Conservation (phyloP, 192 early-diverging fungal genomes). For the Coemansia sp. region DNA sequence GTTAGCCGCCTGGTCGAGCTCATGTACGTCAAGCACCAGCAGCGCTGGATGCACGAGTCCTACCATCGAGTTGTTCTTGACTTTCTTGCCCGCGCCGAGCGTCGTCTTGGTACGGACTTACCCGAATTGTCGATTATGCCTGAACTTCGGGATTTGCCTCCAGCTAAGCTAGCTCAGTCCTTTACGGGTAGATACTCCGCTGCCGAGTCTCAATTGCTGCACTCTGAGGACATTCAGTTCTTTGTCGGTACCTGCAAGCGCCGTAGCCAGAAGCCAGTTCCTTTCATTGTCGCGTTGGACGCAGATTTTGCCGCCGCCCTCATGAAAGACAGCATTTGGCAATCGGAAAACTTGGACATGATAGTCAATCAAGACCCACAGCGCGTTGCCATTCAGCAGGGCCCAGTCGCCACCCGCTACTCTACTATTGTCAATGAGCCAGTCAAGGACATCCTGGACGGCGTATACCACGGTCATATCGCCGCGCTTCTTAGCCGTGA, state of each 20-base stretch:
- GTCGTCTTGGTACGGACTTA: constrained; percentile 63
- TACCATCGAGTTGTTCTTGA: constrained; percentile 73
- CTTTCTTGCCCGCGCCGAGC: constrained; percentile 80
- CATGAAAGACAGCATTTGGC: constrained; percentile 90
- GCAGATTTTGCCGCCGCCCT: constrained; percentile 88
- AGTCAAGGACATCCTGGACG: constrained; percentile 84
- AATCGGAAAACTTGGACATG: constrained; percentile 82
- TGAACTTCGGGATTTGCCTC: not conserved
- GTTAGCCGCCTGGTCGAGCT: constrained; percentile 78
- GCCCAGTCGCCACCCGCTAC: constrained; percentile 79
- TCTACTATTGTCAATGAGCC: constrained; percentile 77
- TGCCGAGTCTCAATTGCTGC: constrained; percentile 7
- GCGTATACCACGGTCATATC: constrained; percentile 81
- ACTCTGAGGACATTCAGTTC: constrained; percentile 36
- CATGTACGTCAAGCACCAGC: constrained; percentile 70
- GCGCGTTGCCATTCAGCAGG: constrained; percentile 85
- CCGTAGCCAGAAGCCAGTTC: constrained; percentile 81
- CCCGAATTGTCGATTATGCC: not conserved
- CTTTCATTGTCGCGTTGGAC: constrained; percentile 86
- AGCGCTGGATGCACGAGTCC: constrained; percentile 78
- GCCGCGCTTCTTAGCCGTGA: constrained; percentile 68
- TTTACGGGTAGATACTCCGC: constrained; percentile 17
- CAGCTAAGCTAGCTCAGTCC: constrained; percentile 18
- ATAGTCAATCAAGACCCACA: constrained; percentile 83
- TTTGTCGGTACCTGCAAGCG: constrained; percentile 54